Percentiles rank a stretch among this genome's conserved stretches.
Evolutionary conservation across 2,329 filamentous ascomycete genomes (phyloP).

Genomic region (Macrophomina pseudophaseolina): DNA sequence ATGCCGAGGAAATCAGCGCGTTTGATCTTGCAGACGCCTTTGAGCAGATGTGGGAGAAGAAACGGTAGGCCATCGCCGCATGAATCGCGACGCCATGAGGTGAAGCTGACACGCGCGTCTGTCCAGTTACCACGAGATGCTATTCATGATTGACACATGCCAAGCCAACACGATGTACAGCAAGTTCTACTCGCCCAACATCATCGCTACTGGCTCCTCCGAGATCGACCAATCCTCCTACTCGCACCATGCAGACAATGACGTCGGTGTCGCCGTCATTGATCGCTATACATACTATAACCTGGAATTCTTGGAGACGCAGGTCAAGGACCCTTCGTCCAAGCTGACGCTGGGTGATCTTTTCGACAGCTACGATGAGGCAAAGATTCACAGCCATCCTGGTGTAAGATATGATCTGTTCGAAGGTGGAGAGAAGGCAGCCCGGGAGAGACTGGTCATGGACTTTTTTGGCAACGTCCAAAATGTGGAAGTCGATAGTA

Average conservation of each 20-base stretch:
- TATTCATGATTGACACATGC: slow-evolving; percentile 99
- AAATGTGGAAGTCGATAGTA: slow-evolving; percentile 83
- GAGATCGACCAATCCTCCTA: slow-evolving; percentile 96
- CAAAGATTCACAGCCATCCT: slow-evolving; percentile 91
- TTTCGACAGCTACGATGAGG: slow-evolving; percentile 94
- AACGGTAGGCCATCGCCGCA: slow-evolving; percentile 63
- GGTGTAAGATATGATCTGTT: slow-evolving; percentile 97
- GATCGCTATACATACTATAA: slow-evolving; percentile 99
- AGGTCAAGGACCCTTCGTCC: slow-evolving; percentile 82
- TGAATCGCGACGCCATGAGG: background rate
- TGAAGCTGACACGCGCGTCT: background rate
- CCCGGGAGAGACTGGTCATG: slow-evolving; percentile 80
- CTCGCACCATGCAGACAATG: slow-evolving; percentile 96
- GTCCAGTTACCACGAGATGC: slow-evolving; percentile 84
- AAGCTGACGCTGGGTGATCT: slow-evolving; percentile 91
- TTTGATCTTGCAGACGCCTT: slow-evolving; percentile 97
- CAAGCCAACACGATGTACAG: slow-evolving; percentile 99
- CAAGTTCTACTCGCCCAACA: slow-evolving; percentile 97
- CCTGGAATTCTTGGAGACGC: slow-evolving; percentile 90
- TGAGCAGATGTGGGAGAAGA: slow-evolving; percentile 99
- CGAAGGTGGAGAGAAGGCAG: slow-evolving; percentile 76
- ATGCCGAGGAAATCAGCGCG: slow-evolving; percentile 94
- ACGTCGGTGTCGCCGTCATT: slow-evolving; percentile 97
- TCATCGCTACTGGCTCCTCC: slow-evolving; percentile 95
- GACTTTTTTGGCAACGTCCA: slow-evolving; percentile 99